These are phyloP conservation scores for Magnolia kwangsiensis DNA, from an alignment of 164 flowering plant genomes.

Conservation along the genomic window DNA sequence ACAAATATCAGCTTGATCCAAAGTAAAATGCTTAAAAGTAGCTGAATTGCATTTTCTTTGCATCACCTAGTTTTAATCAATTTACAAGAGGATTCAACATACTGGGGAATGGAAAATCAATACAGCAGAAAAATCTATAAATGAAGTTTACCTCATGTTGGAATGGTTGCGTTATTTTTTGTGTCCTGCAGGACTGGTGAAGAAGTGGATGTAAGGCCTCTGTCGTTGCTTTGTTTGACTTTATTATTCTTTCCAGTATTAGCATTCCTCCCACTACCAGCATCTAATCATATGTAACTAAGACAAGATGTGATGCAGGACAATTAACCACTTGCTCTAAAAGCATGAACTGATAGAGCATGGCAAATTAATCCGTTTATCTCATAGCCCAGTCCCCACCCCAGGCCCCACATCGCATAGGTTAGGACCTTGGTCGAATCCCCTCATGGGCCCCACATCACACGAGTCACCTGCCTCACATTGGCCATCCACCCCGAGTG, in stretches of 20 bases:
- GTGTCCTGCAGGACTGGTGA: slow-evolving; percentile 33
- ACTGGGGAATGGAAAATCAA: not conserved
- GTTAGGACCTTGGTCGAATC: too few species aligned
- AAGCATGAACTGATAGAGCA: too few species aligned
- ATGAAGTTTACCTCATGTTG: slow-evolving; percentile 31
- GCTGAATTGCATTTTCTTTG: not conserved
- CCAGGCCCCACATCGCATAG: too few species aligned
- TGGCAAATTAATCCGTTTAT: too few species aligned
- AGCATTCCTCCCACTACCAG: slow-evolving; percentile 50
- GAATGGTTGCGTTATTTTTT: slow-evolving; percentile 36
- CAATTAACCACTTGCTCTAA: too few species aligned
- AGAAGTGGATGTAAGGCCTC: slow-evolving; percentile 23
- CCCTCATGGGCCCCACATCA: too few species aligned
- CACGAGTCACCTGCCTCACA: too few species aligned
- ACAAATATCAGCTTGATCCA: too few species aligned
- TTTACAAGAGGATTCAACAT: not conserved
- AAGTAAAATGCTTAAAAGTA: not conserved
- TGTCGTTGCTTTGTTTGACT: slow-evolving; percentile 23
- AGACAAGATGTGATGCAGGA: too few species aligned
- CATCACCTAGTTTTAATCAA: not conserved
- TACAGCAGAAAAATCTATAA: not conserved
- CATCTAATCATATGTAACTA: slow-evolving; percentile 33
- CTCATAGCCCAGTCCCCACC: too few species aligned
- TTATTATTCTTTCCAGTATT: slow-evolving; percentile 52
- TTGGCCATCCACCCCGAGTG: too few species aligned